Conservation (phyloP, 2,329 filamentous ascomycete species). For the Pseudocercospora crystallina region DNA sequence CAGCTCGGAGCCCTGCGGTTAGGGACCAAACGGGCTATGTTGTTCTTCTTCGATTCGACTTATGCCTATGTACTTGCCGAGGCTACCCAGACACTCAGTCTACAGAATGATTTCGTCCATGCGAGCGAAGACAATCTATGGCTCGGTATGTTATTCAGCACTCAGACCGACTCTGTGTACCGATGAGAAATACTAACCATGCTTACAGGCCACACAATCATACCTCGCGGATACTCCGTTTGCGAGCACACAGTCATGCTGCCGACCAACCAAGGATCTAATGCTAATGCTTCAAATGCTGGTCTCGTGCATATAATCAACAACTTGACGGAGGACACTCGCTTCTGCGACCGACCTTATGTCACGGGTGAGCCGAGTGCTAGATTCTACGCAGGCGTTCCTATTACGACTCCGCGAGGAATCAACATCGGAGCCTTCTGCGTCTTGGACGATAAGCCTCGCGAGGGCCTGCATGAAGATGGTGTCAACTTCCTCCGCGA, state of each 20-base stretch:
- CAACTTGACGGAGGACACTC: slow-evolving; percentile 28
- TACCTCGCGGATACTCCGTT: slow-evolving; percentile 31
- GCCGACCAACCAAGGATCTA: slow-evolving; percentile 24
- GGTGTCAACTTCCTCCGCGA: slow-evolving; percentile 58
- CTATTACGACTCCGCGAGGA: slow-evolving; percentile 41
- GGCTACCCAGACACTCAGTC: slow-evolving; percentile 49
- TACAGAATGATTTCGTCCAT: slow-evolving; percentile 31
- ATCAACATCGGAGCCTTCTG: slow-evolving; percentile 62
- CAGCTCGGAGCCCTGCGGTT: slow-evolving; percentile 54
- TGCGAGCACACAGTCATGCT: slow-evolving; percentile 33
- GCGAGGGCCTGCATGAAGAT: slow-evolving; percentile 49
- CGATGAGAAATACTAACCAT: too few relatives aligned
- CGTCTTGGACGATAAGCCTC: slow-evolving; percentile 58
- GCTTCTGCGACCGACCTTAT: slow-evolving; percentile 31
- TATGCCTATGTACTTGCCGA: slow-evolving; percentile 56
- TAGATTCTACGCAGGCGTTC: slow-evolving; percentile 57
- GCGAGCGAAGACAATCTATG: slow-evolving; percentile 29
- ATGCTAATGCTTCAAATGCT: slow-evolving; percentile 13
- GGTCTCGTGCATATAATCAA: slow-evolving; percentile 31
- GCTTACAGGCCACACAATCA: slow-evolving; percentile 23
- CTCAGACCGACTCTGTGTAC: too few relatives aligned
- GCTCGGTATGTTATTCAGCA: slow-evolving; percentile 13
- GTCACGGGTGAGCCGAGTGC: slow-evolving; percentile 30
- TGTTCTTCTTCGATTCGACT: slow-evolving; percentile 53
- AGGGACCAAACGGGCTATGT: slow-evolving; percentile 50